Evolutionary conservation across 2,329 filamentous ascomycete species (phyloP), one percentile per base, ranked within the genome.

Genomic region (Lecanicillium sp.): DNA sequence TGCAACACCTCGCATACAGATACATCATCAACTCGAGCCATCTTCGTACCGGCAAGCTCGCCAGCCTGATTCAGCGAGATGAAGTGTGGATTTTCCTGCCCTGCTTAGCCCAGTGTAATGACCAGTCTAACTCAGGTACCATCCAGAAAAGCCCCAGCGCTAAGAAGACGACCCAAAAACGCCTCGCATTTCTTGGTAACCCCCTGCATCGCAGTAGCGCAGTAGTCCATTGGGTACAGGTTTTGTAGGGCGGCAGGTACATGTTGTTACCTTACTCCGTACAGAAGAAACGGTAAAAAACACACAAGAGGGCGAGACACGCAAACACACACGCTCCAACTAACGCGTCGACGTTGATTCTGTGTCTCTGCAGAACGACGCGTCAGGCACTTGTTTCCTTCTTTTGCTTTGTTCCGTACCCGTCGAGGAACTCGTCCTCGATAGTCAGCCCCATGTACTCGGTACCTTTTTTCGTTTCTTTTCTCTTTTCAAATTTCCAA

Each of bases 71-170:
- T 8, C 26, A 19, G 19, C 23, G 15, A 42, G 39, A 42, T 42
- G 39, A 42, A 42, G 9, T 24, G 37, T 42, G 39, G 26, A 38
- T 33, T n/a, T n/a, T n/a, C 27, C 40, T 32, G 39, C 38, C 21
- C 38, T 40, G 38, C 27, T 30, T 42, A 27, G 29, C 29, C 11
- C 17, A 14, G 43, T 45, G 43, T n/a, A n/a, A n/a, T n/a, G n/a
- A n/a, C n/a, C n/a, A n/a, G n/a, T n/a, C 9, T 29, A 32, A 23
- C 17, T 30, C 30, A 6, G 14, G 29, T 33, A 15, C 23, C 14
- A 26, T 21, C 24, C 20, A 45, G 43, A 39, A 33, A 39, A 38
- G 30, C 24, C 19, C 19, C 26, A 8, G 24, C 35, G 43, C 43
- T 30, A 32, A 38, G 17, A 10, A 42, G 19, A 19, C 19, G 14